phyloP scores from a whole-genome alignment of 768 basidiomycete genomes.

The Xerocomellus amylosporus region DNA sequence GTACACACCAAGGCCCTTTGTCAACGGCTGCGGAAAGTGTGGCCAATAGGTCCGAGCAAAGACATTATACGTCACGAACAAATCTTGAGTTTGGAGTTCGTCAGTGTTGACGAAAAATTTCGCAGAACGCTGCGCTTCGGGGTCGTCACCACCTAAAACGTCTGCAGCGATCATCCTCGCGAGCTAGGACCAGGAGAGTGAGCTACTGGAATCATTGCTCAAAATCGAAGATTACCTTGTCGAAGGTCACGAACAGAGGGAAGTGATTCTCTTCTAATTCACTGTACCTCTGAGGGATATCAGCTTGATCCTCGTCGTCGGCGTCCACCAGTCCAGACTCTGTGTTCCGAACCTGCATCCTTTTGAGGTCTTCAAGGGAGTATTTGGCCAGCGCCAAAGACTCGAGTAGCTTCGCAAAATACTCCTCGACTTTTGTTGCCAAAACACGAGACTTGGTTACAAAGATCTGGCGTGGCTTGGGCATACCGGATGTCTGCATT shows the following conservation, averaged over 20 bases:
- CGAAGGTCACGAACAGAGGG: constrained; percentile 67
- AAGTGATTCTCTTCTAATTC: constrained; percentile 59
- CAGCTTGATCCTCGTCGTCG: constrained; percentile 25
- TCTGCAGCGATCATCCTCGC: constrained; percentile 28
- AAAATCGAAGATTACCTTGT: constrained; percentile 42
- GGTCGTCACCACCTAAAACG: constrained; percentile 8
- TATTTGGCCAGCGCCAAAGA: constrained; percentile 40
- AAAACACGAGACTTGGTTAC: constrained; percentile 68
- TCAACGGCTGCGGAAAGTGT: constrained; percentile 49
- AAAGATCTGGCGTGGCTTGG: constrained; percentile 65
- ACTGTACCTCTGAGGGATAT: constrained; percentile 49
- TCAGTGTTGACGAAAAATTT: constrained; percentile 15
- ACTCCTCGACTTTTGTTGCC: constrained; percentile 67
- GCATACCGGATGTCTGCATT: constrained; percentile 27
- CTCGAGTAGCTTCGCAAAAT: constrained; percentile 51
- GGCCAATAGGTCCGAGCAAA: constrained; percentile 59
- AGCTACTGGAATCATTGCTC: background rate
- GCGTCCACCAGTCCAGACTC: constrained; percentile 34
- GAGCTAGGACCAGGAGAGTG: constrained; percentile 14
- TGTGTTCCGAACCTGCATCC: constrained; percentile 19
- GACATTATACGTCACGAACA: constrained; percentile 42
- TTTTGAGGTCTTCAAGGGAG: constrained; percentile 39
- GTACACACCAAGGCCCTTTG: constrained; percentile 50
- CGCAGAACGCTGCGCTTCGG: background rate
- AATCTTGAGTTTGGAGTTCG: constrained; percentile 19